Base-by-base conservation (phyloP, 257 asterid genomes). In the Lycium barbarum region DNA sequence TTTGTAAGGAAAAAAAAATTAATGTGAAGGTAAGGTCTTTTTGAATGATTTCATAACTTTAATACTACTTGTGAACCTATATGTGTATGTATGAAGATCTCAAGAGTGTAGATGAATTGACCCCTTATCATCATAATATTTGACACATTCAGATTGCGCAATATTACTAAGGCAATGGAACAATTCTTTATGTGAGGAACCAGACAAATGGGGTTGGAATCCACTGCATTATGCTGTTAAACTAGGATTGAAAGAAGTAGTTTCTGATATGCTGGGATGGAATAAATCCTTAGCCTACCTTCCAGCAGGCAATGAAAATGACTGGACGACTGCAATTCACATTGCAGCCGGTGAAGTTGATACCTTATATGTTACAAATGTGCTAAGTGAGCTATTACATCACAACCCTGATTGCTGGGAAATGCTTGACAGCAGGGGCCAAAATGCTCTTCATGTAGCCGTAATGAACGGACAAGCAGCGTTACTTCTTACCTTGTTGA, bases 151-250 rank as follows among this genome's bases (percentile, higher is more conserved):
- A 84, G 83, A 33, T 8, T 57, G 82, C 36, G 45, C 15, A 13
- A 49, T 3, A 59, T 6, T 3, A 43, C 18, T 84, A 13, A 15
- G 59, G 81, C 9, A 49, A 47, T 11, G 15, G 47, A 38, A 8
- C 12, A 54, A 47, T 8, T 40, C 51, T 7, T 38, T 73, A 57
- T 43, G 38, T 15, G n/a, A 81, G 38, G 35, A 61, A 57, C 43
- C n/a, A 6, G 88, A 86, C 40, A 14, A 66, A 5, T 18, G 4
- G 36, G 84, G 84, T 45, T 86, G 81, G 76, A 79, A 40, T 22
- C 38, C 89, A 3, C 82, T 86, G 12, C 86, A 86, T n/a, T 58
- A 86, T 76, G 86, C 84, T 38, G 22, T 51, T 11, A 36, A 59
- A 26, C 33, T 26, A 26, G 33, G 33, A 26, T 26, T 26, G 33